Conservation (phyloP, 2,329 filamentous ascomycete genomes). For the Clonostachys sp. region DNA sequence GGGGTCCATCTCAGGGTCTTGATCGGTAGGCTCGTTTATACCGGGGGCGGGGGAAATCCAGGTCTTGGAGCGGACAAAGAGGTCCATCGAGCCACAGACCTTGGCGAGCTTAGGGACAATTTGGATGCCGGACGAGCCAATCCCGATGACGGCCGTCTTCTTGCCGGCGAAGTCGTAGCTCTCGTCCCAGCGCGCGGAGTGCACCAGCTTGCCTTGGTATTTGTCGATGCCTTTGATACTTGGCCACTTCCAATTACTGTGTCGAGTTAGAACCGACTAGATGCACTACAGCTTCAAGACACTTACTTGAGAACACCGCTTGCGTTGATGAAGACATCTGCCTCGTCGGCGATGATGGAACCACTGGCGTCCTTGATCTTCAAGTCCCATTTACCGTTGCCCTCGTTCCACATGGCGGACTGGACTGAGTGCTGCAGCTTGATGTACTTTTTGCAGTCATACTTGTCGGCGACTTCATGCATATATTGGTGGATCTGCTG, state of each 20-base stretch:
- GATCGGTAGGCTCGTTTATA: constrained; percentile 20
- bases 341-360: constrained; percentile 3
- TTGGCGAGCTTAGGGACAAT: constrained; percentile 29
- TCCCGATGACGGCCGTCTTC: constrained; percentile 50
- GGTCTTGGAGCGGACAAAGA: constrained; percentile 34
- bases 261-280: not conserved
- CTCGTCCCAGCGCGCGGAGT: constrained; percentile 48
- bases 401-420: constrained; percentile 1
- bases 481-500: constrained; percentile 8
- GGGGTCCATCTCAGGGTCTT: constrained; percentile 38
- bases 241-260: constrained; percentile 41
- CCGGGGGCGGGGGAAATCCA: constrained; percentile 30
- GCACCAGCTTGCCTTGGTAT: constrained; percentile 43
- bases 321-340: constrained; percentile 6
- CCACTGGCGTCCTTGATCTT: constrained; percentile 1
- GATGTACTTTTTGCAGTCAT: constrained; percentile 53
- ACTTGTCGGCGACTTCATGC: constrained; percentile 52
- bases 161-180: constrained; percentile 43
- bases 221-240: constrained; percentile 35
- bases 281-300: constrained; percentile 1
- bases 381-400: constrained; percentile 3
- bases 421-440: constrained; percentile 33
- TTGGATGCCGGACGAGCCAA: constrained; percentile 50
- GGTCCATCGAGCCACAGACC: constrained; percentile 27
- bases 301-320: constrained; percentile 6